These are phyloP conservation scores for Paraconiothyrium brasiliense DNA, from an alignment of 2,329 filamentous ascomycete genomes.

Conservation along the genomic window DNA sequence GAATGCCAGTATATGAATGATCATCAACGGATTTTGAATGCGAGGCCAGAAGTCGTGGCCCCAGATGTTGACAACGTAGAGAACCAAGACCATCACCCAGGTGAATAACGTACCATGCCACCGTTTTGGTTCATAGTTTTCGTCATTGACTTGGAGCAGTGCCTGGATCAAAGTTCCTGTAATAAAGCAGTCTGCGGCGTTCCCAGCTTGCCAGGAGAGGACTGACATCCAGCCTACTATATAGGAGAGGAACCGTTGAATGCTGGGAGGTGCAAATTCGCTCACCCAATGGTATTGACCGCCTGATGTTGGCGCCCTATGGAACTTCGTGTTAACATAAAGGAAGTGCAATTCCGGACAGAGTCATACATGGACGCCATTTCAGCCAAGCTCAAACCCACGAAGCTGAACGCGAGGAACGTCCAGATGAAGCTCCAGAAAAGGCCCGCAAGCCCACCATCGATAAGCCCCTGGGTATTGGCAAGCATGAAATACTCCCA, in stretches of 20 bases:
- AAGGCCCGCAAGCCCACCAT: constrained; percentile 45
- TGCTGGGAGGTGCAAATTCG: constrained; percentile 40
- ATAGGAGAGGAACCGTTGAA: constrained; percentile 39
- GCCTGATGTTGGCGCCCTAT: constrained; percentile 31
- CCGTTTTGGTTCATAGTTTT: constrained; percentile 51
- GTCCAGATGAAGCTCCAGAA: constrained; percentile 49
- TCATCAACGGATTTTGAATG: constrained; percentile 47
- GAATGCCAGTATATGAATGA: constrained; percentile 57
- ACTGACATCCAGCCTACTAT: constrained; percentile 59
- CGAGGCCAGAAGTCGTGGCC: constrained; percentile 43
- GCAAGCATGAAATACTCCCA: constrained; percentile 48
- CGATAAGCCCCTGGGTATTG: constrained; percentile 40
- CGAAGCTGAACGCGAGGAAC: constrained; percentile 43
- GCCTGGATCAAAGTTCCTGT: constrained; percentile 60
- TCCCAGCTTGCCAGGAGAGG: constrained; percentile 61
- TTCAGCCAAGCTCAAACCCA: constrained; percentile 46
- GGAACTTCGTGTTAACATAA: background rate
- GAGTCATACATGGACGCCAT: constrained; percentile 46
- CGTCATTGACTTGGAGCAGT: constrained; percentile 53
- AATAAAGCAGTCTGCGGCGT: constrained; percentile 58
- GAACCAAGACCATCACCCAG: constrained; percentile 56
- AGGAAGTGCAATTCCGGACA: constrained; percentile 7
- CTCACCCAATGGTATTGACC: constrained; percentile 50
- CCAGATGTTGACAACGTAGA: constrained; percentile 54
- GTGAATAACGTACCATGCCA: constrained; percentile 63